A percentile compares a stretch with the other conserved stretches of the same genome.
Evolutionary conservation across 257 asterid genomes (phyloP).

Genomic region (Solanum ossicruentum): DNA sequence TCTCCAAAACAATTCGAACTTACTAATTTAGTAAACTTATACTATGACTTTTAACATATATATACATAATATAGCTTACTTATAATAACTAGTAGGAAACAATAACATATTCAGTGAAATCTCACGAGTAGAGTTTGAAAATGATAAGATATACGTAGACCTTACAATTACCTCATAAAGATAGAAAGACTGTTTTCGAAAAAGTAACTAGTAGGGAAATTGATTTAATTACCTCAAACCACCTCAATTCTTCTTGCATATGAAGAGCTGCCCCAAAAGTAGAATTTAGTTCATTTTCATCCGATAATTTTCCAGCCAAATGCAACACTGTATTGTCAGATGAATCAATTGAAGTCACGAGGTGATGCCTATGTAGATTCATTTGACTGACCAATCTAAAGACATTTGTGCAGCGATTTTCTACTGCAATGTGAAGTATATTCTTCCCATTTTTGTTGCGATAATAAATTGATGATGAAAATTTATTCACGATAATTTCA

Average conservation of each 20-base stretch:
- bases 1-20: not conserved
- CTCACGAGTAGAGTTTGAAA: too few relatives aligned
- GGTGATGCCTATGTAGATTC: not conserved
- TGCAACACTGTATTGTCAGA: not conserved
- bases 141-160: too few relatives aligned
- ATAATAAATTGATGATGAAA: not conserved
- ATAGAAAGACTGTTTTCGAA: too few relatives aligned
- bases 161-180: too few relatives aligned
- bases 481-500: not conserved
- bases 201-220: not conserved
- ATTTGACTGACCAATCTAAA: not conserved
- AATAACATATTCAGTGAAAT: too few relatives aligned
- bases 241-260: constrained; percentile 31
- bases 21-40: not conserved
- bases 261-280: constrained; percentile 32
- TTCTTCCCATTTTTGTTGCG: not conserved
- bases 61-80: too few relatives aligned
- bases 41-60: too few relatives aligned
- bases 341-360: not conserved
- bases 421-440: not conserved
- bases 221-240: constrained; percentile 24
- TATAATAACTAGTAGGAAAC: too few relatives aligned
- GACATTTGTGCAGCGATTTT: not conserved
- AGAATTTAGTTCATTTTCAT: constrained; percentile 12
- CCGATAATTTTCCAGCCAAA: constrained; percentile 12